These are phyloP conservation scores for Spathaspora gorwiae DNA, from an alignment of 805 yeast species.

Conservation along the genomic window DNA sequence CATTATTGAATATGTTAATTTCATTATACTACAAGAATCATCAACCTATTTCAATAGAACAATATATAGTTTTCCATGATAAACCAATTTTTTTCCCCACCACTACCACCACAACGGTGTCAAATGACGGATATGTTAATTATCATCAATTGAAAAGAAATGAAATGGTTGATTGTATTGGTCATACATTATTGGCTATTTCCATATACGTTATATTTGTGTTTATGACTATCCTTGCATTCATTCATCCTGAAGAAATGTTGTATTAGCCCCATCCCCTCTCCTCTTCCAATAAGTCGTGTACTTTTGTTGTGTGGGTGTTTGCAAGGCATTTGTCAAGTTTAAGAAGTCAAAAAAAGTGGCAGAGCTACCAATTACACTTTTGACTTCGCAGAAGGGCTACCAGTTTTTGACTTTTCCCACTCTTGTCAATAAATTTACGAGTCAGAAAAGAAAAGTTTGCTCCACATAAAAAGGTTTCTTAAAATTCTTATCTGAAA, in stretches of 20 bases:
- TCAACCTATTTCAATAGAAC: constrained; percentile 7
- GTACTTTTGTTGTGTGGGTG: too few species aligned
- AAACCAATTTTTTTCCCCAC: too few species aligned
- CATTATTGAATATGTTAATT: constrained; percentile 5
- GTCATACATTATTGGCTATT: constrained; percentile 8
- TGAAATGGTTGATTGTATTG: constrained; percentile 3
- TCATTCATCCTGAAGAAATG: too few species aligned
- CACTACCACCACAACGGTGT: too few species aligned
- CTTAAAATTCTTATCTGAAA: neutral
- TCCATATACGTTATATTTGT: constrained; percentile 6
- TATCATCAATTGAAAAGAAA: constrained; percentile 5
- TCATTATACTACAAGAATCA: constrained; percentile 3
- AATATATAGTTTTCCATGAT: constrained; percentile 7
- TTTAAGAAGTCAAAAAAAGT: neutral
- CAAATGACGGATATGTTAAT: neutral
- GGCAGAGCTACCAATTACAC: neutral
- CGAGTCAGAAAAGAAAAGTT: neutral
- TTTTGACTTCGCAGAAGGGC: too few species aligned
- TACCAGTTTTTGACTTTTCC: too few species aligned
- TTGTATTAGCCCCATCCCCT: too few species aligned
- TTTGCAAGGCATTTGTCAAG: too few species aligned
- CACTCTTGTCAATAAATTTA: neutral
- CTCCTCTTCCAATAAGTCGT: too few species aligned
- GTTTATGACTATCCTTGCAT: neutral
- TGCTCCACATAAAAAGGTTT: neutral